Evolutionary conservation across 1,284 basidiomycete genomes (phyloP), one percentile per base, ranked within the genome.

Genomic region (Ustilago shanxiensis): DNA sequence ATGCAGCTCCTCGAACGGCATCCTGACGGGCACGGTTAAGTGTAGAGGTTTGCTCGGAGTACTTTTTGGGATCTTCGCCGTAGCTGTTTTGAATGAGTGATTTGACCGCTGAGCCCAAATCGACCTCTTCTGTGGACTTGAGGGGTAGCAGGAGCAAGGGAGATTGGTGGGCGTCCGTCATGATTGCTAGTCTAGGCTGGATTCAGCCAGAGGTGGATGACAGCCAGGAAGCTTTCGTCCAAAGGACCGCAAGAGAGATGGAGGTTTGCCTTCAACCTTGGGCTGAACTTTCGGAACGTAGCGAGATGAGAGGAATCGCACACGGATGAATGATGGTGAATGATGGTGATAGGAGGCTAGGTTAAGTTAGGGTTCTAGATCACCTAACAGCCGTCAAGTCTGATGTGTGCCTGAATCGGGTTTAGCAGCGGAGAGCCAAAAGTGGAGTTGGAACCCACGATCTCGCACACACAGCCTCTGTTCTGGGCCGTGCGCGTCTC

Each of bases 1-100:
- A 97, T 0, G 95, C 95, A 22, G 95, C 95, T n/a, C 95, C 95
- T 78, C 92, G 90, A 8, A 98, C 93, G 0, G 96, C 96, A 87
- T 99, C 97, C 87, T 98, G 95, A 47, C 96, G 88, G 87, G 94
- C 95, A 47, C 95, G 89, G 84, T 95, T 93, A 18, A 99, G 90
- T 1, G 91, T 88, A 10, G 91, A 90, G 82, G 92, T 94, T 86
- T 98, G 95, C 28, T 92, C 89, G 0, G 91, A 88, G 84, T 98
- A 98, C 80, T 90, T 90, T 77, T 95, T 93, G 18, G 96, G 93
- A 80, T 90, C 91, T 88, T 99, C 96, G 58, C 95, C 95, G 86
- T 98, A 99, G 8, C 93, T 95, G 81, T 94, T 93, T 3, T 92
- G 89, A 87, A 99, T 97, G 55, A 95, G 89, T 69, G 89, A 91